Percentiles rank a stretch among this genome's conserved stretches.
Conservation (phyloP, 306 rosid genomes). For the Sindora glabra region DNA sequence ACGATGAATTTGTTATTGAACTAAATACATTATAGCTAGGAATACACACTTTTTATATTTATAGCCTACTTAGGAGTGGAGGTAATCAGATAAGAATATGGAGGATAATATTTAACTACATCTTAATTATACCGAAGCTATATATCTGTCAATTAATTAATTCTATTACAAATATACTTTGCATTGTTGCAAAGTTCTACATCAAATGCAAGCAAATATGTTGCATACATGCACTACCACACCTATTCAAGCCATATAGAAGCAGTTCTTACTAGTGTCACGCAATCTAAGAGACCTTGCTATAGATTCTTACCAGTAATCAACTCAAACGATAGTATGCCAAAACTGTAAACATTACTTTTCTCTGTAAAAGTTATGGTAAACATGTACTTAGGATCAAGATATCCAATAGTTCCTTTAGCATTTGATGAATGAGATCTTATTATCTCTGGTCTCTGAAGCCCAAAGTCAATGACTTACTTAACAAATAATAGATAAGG, state of each 20-base stretch:
- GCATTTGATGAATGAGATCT: slow-evolving; percentile 22
- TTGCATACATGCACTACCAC: background rate
- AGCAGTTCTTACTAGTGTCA: slow-evolving; percentile 33
- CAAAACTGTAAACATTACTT: slow-evolving; percentile 53
- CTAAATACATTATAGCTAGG: too few species aligned
- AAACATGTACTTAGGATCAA: slow-evolving; percentile 35
- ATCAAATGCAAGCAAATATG: background rate
- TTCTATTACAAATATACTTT: too few species aligned
- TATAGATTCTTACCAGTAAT: slow-evolving; percentile 41
- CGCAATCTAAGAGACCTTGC: slow-evolving; percentile 43
- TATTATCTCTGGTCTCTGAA: slow-evolving; percentile 34
- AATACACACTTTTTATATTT: too few species aligned
- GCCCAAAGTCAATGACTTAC: slow-evolving; percentile 43
- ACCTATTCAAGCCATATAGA: background rate
- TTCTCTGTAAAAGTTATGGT: slow-evolving; percentile 42
- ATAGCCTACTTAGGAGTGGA: too few species aligned
- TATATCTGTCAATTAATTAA: too few species aligned
- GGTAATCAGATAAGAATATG: too few species aligned
- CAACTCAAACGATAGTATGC: slow-evolving; percentile 42
- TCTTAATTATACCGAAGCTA: too few species aligned
- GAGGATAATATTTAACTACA: too few species aligned
- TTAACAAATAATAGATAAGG: background rate
- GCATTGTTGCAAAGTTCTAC: background rate
- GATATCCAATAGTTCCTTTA: slow-evolving; percentile 35
- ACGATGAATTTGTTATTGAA: too few species aligned